phyloP scores from a whole-genome alignment of 495 filamentous ascomycete species.

The Annulohypoxylon bovei region DNA sequence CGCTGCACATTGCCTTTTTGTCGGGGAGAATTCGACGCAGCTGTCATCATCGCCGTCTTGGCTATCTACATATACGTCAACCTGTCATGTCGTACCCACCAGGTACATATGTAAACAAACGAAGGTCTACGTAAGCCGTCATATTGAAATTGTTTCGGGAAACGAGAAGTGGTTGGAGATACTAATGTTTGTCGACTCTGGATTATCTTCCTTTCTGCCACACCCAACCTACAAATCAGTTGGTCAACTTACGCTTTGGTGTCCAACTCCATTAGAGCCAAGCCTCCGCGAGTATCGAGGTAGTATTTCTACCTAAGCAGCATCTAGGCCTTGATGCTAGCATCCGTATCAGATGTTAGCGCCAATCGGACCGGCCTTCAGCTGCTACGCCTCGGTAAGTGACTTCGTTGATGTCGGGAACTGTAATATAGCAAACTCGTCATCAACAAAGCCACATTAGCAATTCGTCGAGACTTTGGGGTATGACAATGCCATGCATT shows the following conservation, averaged over 20 bases:
- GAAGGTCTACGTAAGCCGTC: constrained; percentile 38
- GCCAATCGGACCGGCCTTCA: constrained; percentile 40
- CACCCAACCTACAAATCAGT: constrained; percentile 25
- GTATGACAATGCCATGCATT: constrained; percentile 36
- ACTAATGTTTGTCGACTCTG: constrained; percentile 35
- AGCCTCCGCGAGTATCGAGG: not conserved
- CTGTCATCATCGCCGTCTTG: constrained; percentile 3
- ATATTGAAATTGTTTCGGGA: constrained; percentile 41
- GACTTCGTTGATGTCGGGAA: constrained; percentile 12
- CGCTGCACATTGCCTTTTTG: constrained; percentile 20
- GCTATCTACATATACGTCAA: constrained; percentile 8
- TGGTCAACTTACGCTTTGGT: constrained; percentile 34
- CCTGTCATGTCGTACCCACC: constrained; percentile 18
- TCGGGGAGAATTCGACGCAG: not conserved
- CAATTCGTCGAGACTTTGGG: constrained; percentile 19
- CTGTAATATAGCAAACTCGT: constrained; percentile 19
- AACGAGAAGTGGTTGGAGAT: constrained; percentile 22
- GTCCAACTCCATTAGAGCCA: not conserved
- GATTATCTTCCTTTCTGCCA: constrained; percentile 31
- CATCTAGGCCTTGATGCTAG: not conserved
- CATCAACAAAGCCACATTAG: constrained; percentile 29
- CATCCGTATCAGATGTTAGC: not conserved
- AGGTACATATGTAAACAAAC: constrained; percentile 15
- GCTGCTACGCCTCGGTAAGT: constrained; percentile 30
- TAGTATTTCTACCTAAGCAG: not conserved